Evolutionary conservation across 2,329 filamentous ascomycete species (phyloP).

Genomic region (Decorospora gaudefroyi): DNA sequence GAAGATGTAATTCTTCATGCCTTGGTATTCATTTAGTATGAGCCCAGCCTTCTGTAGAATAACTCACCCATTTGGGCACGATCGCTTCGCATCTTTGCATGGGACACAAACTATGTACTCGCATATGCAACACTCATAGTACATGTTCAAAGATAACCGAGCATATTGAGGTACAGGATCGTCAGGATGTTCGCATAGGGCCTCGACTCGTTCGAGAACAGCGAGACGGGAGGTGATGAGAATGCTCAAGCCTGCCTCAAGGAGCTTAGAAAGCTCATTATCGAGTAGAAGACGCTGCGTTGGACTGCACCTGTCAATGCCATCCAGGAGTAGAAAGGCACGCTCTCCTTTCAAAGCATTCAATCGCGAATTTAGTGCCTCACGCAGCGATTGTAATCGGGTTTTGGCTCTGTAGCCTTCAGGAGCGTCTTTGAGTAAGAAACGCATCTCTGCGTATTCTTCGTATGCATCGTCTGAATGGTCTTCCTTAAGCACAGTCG

Average conservation of each 20-base stretch:
- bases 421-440: neutral
- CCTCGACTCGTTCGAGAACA: constrained; percentile 11
- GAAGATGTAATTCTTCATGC: constrained; percentile 2
- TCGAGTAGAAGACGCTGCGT: constrained; percentile 20
- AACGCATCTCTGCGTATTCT: constrained; percentile 1
- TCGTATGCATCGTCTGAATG: constrained; percentile 3
- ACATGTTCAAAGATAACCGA: constrained; percentile 11
- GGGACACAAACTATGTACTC: constrained; percentile 10
- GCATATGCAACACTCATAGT: constrained; percentile 12
- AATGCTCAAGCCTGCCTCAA: constrained; percentile 13
- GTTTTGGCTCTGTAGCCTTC: constrained; percentile 5
- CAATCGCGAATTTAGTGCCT: constrained; percentile 14
- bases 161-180: neutral
- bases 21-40: neutral
- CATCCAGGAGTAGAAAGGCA: constrained; percentile 26
- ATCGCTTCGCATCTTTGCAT: constrained; percentile 9
- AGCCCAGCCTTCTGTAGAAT: neutral
- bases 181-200: constrained; percentile 17
- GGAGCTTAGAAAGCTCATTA: constrained; percentile 16
- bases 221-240: constrained; percentile 25
- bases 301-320: constrained; percentile 22
- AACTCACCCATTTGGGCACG: constrained; percentile 13
- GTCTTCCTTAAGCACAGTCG: neutral
- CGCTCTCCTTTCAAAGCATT: constrained; percentile 1
- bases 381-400: constrained; percentile 8